Base-by-base conservation (phyloP, 495 filamentous ascomycete species). In the Amphirosellinia nigrospora region DNA sequence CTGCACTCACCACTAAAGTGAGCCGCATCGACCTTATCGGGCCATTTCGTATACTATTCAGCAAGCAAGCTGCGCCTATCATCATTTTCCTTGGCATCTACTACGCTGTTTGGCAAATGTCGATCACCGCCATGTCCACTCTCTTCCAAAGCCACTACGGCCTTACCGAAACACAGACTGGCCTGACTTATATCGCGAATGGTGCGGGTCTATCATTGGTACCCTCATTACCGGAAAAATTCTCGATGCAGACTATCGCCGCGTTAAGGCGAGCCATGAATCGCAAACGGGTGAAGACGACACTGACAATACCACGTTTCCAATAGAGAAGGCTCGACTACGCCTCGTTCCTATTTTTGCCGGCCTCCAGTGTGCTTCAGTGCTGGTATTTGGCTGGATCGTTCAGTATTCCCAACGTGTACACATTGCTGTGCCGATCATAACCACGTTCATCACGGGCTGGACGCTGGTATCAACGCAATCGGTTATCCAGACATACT, bases 101-200 rank as follows among this genome's bases (percentile, higher is more conserved):
- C 73, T 89, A 87, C 67, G 81, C 85, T 16, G 81, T 84, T 36
- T 88, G 86, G 86, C 85, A 87, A 62, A 87, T 88, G 84, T 84
- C 79, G 69, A 86, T 87, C 63, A 85, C 86, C 0, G 82, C 82
- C 52, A 84, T 87, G 81, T 86, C 86, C 0, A 79, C 83, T 15
- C 78, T 88, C 13, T 87, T 85, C 75, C 74, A 79, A 41, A 73
- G 66, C 1, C 64, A 72, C 7, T 88, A 88, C 69, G 77, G 76
- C 10, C 74, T 85, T 1, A 73, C 64, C 23, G 82, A 85, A 65
- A 82, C 82, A 13, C 79, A 86, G 50, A 86, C 85, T 38, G 84
- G 86, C 0, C 75, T 87, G 4, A 83, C 81, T 0, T 88, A 84
- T 66, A 82, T 87, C 43, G 81, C 85, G 39, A 86, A 86, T 53